Conservation (phyloP, 176 grass and related monocot genomes). For the Oryza meyeriana region DNA sequence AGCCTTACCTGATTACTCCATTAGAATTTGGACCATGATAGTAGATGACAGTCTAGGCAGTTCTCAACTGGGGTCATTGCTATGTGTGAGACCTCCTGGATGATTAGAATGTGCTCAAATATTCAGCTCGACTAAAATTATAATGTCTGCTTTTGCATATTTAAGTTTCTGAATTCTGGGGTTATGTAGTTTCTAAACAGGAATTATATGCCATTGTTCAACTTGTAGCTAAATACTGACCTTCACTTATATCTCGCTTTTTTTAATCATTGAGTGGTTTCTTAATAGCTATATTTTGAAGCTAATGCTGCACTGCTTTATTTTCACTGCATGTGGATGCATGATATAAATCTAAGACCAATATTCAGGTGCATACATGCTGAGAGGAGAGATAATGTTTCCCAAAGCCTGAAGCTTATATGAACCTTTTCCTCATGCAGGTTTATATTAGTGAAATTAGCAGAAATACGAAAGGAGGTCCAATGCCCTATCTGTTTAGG, state of each 20-base stretch:
- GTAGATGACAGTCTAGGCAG: background rate
- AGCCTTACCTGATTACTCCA: background rate
- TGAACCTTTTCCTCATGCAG: constrained; percentile 35
- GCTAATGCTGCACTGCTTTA: background rate
- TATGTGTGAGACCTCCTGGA: background rate
- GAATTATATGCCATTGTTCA: background rate
- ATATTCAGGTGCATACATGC: background rate
- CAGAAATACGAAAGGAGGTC: constrained; percentile 61
- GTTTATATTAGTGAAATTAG: constrained; percentile 63
- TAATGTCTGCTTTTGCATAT: background rate
- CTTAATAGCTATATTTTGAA: background rate
- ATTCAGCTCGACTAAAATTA: background rate
- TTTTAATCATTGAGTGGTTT: background rate
- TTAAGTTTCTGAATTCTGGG: background rate
- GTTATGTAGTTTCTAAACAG: background rate
- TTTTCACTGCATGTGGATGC: background rate
- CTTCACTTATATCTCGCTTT: background rate
- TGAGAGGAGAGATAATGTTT: constrained; percentile 26
- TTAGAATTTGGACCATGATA: background rate
- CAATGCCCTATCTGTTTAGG: constrained; percentile 80
- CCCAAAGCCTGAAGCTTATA: constrained; percentile 20
- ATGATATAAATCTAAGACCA: background rate
- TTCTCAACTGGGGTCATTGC: background rate
- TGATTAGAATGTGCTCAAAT: background rate
- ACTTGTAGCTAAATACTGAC: background rate